phyloP scores from a whole-genome alignment of 2,329 filamentous ascomycete species.

The Aphanoascus verrucosus region DNA sequence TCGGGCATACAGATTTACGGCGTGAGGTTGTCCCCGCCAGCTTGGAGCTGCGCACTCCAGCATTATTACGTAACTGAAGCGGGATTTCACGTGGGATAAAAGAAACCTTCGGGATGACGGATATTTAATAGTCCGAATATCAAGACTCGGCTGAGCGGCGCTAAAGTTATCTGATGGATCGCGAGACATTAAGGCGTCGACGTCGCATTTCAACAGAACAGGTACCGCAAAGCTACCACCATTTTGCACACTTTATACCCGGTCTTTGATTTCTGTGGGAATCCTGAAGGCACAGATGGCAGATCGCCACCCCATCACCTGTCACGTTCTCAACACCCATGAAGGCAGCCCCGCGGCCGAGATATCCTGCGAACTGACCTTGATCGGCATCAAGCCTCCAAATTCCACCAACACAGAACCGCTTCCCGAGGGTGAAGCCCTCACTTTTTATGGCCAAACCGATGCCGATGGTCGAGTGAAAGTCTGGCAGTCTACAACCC shows the following conservation, averaged over 20 bases:
- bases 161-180: too few relatives aligned
- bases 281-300: constrained; percentile 9
- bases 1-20: not conserved
- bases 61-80: not conserved
- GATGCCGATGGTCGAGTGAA: constrained; percentile 39
- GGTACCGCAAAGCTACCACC: not conserved
- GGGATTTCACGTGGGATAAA: not conserved
- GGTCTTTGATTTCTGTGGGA: not conserved
- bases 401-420: not conserved
- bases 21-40: not conserved
- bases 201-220: not conserved
- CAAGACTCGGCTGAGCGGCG: too few relatives aligned
- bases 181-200: too few relatives aligned
- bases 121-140: too few relatives aligned
- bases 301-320: constrained; percentile 38
- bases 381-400: constrained; percentile 45
- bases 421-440: constrained; percentile 15
- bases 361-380: constrained; percentile 41
- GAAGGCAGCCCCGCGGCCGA: constrained; percentile 36
- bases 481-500: constrained; percentile 28
- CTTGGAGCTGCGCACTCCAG: not conserved
- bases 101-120: not conserved
- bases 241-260: not conserved
- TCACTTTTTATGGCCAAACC: constrained; percentile 32
- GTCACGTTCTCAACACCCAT: constrained; percentile 41